phyloP scores from a whole-genome alignment of 768 basidiomycete genomes.

The Serpula lacrymans region DNA sequence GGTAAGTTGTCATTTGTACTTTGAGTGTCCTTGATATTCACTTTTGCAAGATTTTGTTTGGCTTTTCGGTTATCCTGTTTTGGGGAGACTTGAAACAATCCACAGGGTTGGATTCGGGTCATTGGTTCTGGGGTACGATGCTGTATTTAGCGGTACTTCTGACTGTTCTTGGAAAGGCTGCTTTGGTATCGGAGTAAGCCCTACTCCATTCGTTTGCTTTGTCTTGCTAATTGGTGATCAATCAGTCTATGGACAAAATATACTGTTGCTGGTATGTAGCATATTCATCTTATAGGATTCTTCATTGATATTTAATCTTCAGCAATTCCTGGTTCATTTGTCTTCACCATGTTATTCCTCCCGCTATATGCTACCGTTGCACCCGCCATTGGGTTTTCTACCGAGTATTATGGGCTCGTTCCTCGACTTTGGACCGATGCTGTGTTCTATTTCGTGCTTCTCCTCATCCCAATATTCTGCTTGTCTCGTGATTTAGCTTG shows the following conservation, averaged over 20 bases:
- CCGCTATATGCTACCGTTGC: slow-evolving; percentile 88
- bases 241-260: slow-evolving; percentile 98
- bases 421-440: slow-evolving; percentile 84
- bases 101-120: slow-evolving; percentile 81
- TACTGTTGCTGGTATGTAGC: slow-evolving; percentile 75
- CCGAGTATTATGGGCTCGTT: slow-evolving; percentile 87
- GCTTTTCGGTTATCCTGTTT: slow-evolving; percentile 86
- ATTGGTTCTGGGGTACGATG: slow-evolving; percentile 99
- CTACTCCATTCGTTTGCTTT: neutral
- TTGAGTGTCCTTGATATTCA: slow-evolving; percentile 1
- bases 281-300: neutral
- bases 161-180: slow-evolving; percentile 96
- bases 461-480: slow-evolving; percentile 82
- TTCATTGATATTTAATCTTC: slow-evolving; percentile 10
- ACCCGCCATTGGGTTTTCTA: slow-evolving; percentile 84
- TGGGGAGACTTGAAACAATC: slow-evolving; percentile 88
- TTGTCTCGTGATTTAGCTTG: slow-evolving; percentile 87
- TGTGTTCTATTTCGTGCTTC: slow-evolving; percentile 86
- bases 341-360: slow-evolving; percentile 94
- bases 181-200: slow-evolving; percentile 91
- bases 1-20: slow-evolving; percentile 41
- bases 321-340: slow-evolving; percentile 97
- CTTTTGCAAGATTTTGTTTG: slow-evolving; percentile 67
- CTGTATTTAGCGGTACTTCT: slow-evolving; percentile 91
- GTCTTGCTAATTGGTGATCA: slow-evolving; percentile 4